phyloP scores from a whole-genome alignment of 2,329 filamentous ascomycete species.

The Botryosphaeria dothidea region DNA sequence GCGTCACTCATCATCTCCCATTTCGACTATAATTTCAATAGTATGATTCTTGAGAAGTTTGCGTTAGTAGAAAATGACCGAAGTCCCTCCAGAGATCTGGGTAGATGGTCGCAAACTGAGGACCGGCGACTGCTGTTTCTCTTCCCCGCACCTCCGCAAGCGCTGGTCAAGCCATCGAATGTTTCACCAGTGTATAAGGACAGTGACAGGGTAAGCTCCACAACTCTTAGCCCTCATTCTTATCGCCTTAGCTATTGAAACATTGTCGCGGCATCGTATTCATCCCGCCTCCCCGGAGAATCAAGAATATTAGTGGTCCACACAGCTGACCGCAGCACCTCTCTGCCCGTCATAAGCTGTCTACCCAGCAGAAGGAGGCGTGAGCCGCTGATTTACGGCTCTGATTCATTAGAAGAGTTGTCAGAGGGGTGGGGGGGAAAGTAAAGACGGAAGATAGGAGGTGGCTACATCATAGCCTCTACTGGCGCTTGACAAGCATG shows the following conservation, averaged over 20 bases:
- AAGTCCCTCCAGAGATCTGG: background rate
- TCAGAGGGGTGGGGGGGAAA: too few species aligned
- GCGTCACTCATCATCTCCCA: background rate
- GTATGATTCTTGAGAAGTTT: background rate
- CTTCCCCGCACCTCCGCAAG: background rate
- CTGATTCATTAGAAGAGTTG: too few species aligned
- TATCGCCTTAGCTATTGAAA: background rate
- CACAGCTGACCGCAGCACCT: background rate
- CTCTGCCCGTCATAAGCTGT: too few species aligned
- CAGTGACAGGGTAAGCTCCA: background rate
- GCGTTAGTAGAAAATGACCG: background rate
- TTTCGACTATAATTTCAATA: background rate
- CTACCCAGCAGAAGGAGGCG: too few species aligned
- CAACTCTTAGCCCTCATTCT: background rate
- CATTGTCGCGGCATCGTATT: background rate
- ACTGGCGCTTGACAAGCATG: too few species aligned
- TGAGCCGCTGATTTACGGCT: too few species aligned
- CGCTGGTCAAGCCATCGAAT: background rate
- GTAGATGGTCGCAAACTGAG: background rate
- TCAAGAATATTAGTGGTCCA: background rate
- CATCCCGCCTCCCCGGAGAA: background rate
- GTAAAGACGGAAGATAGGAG: too few species aligned
- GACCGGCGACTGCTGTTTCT: background rate
- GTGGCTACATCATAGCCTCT: too few species aligned
- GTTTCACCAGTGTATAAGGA: constrained; percentile 1